phyloP scores from a whole-genome alignment of 2,329 filamentous ascomycete species.

The Aspergillus texensis region DNA sequence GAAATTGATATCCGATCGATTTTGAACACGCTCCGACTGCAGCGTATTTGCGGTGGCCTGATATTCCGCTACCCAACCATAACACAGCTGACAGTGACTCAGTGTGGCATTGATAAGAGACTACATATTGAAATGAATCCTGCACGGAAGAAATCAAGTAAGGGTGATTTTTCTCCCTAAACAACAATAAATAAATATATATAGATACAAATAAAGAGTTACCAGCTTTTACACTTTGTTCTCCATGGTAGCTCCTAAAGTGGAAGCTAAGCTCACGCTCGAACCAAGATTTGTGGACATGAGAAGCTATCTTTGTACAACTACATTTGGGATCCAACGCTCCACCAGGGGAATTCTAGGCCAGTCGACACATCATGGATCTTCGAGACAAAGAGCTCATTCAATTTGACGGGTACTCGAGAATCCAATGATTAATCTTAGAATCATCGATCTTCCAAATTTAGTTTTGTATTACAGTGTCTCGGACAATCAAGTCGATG shows the following conservation, averaged over 20 bases:
- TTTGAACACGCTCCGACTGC: not conserved
- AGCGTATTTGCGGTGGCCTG: not conserved
- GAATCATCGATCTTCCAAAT: not conserved
- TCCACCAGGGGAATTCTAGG: constrained; percentile 4
- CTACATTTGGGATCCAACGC: not conserved
- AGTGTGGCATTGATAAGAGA: not conserved
- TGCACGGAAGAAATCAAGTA: not conserved
- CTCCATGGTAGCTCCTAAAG: not conserved
- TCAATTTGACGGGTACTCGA: not conserved
- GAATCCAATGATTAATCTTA: not conserved
- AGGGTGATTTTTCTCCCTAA: not conserved
- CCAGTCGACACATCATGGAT: constrained; percentile 6
- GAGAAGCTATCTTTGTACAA: not conserved
- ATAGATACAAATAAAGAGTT: not conserved
- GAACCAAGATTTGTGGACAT: not conserved
- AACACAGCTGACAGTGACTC: not conserved
- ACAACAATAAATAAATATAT: not conserved
- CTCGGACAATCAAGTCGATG: not conserved
- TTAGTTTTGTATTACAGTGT: not conserved
- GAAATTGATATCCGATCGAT: not conserved
- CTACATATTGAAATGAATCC: not conserved
- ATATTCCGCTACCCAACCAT: constrained; percentile 2
- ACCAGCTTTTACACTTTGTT: not conserved
- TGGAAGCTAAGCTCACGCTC: not conserved
- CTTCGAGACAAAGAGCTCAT: not conserved